A percentile compares a stretch with the other conserved stretches of the same genome.
phyloP scores from a whole-genome alignment of 108 stramenopile species.

The Nitzschia putrida region DNA sequence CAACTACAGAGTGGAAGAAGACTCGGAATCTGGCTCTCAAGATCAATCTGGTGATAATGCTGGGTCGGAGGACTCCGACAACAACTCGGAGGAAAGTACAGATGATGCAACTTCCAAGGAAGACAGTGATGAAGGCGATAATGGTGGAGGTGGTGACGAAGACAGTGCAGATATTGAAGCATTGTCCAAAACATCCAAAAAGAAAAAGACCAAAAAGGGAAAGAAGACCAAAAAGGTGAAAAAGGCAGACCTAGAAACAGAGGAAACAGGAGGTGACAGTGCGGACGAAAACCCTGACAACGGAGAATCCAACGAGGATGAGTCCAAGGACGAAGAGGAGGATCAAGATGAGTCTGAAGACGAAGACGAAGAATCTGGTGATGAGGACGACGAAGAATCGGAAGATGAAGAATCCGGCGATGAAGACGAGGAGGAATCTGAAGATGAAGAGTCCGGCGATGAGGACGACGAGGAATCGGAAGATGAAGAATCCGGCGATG shows the following conservation, averaged over 20 bases:
- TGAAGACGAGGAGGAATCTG: not conserved
- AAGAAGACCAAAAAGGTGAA: no score
- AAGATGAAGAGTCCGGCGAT: not conserved
- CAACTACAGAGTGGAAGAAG: not conserved
- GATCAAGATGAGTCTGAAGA: not conserved
- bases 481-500: no score
- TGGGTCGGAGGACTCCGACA: not conserved
- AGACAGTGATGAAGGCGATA: not conserved
- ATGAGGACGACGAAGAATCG: not conserved
- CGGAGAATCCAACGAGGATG: not conserved
- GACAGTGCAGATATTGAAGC: no score
- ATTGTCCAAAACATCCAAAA: no score
- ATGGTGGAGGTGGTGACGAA: not conserved
- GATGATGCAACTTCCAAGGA: not conserved
- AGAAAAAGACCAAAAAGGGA: no score
- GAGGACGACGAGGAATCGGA: not conserved
- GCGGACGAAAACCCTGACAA: not conserved
- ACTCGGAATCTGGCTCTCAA: no score
- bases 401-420: not conserved
- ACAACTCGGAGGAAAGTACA: not conserved
- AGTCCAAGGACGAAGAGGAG: not conserved
- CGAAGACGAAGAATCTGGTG: not conserved
- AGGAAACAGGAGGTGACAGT: no score
- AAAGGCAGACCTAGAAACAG: no score
- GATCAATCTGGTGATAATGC: not conserved